phyloP scores from a whole-genome alignment of 768 basidiomycete genomes.

The Hericium alpestre region DNA sequence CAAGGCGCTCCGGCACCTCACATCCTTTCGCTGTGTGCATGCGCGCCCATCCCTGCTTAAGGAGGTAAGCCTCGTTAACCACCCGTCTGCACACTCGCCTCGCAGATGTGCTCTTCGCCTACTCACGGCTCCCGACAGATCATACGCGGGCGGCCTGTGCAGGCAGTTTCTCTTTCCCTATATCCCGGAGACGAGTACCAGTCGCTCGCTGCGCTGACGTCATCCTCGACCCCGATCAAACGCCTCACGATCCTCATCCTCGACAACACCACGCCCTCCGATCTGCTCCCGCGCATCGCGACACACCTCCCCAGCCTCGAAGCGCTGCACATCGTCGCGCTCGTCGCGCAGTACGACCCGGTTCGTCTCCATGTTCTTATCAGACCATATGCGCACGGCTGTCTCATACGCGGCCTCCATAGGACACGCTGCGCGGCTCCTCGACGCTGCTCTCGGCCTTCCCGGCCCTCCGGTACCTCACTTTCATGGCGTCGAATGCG shows the following conservation, averaged over 20 bases:
- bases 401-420: neutral
- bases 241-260: conserved; percentile 52
- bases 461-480: conserved; percentile 34
- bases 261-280: conserved; percentile 32
- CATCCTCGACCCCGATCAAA: conserved; percentile 28
- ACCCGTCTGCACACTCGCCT: too few relatives aligned
- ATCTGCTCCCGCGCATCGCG: conserved; percentile 38
- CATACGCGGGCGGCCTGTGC: conserved; percentile 36
- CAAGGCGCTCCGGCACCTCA: conserved; percentile 36
- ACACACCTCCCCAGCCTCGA: conserved; percentile 39
- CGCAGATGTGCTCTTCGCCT: too few relatives aligned
- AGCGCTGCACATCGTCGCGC: conserved; percentile 50
- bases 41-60: conserved; percentile 35
- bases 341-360: conserved; percentile 37
- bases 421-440: conserved; percentile 34
- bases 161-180: conserved; percentile 42
- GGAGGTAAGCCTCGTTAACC: neutral
- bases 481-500: conserved; percentile 42
- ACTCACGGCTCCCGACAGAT: conserved; percentile 20
- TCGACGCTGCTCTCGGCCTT: conserved; percentile 33
- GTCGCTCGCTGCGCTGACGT: conserved; percentile 34
- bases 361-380: conserved; percentile 31
- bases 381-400: too few relatives aligned
- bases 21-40: conserved; percentile 43
- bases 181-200: conserved; percentile 29